Base-by-base conservation (phyloP, 768 basidiomycete species). In the Nidularia pulvinata region DNA sequence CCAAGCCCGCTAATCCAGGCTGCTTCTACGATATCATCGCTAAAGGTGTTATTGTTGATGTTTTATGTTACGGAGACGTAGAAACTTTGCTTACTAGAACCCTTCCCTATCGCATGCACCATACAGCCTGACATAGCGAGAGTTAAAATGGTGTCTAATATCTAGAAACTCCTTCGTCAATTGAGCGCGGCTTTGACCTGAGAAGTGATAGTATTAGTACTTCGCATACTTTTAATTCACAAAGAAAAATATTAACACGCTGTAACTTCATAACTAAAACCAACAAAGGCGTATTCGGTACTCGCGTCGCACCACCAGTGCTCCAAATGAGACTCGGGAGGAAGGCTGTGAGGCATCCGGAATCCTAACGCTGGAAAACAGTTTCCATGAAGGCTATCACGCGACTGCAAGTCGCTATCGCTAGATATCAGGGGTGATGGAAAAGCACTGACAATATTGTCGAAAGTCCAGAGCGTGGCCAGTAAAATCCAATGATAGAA, bases 181-280 rank as follows among this genome's bases (percentile, higher is more conserved):
- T 56, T 78, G 70, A 5, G 55, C 57, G 3, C 59, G 47, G 57
- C 75, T 81, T 62, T 83, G 84, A 54, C 83, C 83, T 84, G 54
- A 33, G 5, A 25, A 19, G 45, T 46, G 32, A 9, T 58, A 45
- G 37, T 7, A 19, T 36, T 9, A 45, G 39, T 13, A 44, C 11
- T 14, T 25, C 10, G 13, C 30, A 46, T 7, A 48, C n/a, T n/a
- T n/a, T n/a, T n/a, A n/a, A n/a, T n/a, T n/a, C n/a, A n/a, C n/a
- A n/a, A 25, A 10, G 19, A 44, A 48, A 7, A 25, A 34, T 11
- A 67, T 78, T 9, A 53, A 83, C 84, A 86, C 4, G 70, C 74
- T 33, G 79, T 77, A 35, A 86, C 71, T 60, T 85, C 85, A 58
- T 87, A 87, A 59, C 82, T 81, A 64, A 87, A 86, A 1, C 84